Evolutionary conservation across 768 basidiomycete genomes (phyloP).

Genomic region (Boletellus ananas): DNA sequence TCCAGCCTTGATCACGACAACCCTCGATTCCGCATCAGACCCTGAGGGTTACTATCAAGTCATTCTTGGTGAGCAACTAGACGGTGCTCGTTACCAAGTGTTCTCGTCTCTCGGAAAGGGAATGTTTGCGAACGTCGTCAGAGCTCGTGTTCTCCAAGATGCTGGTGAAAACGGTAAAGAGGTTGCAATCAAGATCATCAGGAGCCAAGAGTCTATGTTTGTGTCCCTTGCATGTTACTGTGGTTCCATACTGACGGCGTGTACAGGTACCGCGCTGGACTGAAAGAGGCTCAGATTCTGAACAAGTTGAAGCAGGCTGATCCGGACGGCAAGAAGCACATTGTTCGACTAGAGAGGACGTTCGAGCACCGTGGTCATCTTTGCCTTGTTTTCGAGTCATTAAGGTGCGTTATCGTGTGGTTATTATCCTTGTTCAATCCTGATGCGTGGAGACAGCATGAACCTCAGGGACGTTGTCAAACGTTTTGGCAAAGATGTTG

Average conservation of each 20-base stretch:
- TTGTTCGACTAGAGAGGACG: slow-evolving; percentile 87
- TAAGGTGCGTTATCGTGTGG: slow-evolving; percentile 57
- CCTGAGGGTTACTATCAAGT: slow-evolving; percentile 94
- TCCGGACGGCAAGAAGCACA: slow-evolving; percentile 94
- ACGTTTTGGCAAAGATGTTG: slow-evolving; percentile 97
- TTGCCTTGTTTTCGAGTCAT: slow-evolving; percentile 91
- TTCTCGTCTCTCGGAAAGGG: slow-evolving; percentile 95
- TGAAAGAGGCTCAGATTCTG: slow-evolving; percentile 89
- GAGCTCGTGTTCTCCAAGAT: slow-evolving; percentile 78
- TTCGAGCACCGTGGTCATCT: slow-evolving; percentile 98
- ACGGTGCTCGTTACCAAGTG: slow-evolving; percentile 90
- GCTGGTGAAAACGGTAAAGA: slow-evolving; percentile 56
- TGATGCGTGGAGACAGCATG: slow-evolving; percentile 56
- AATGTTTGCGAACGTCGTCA: slow-evolving; percentile 97
- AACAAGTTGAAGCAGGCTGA: slow-evolving; percentile 85
- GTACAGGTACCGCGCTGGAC: slow-evolving; percentile 86
- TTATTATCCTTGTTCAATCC: slow-evolving; percentile 7
- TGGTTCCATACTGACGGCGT: slow-evolving; percentile 3
- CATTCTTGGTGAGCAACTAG: slow-evolving; percentile 91
- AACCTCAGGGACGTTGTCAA: slow-evolving; percentile 97
- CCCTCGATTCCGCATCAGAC: slow-evolving; percentile 88
- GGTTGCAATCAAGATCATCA: slow-evolving; percentile 96
- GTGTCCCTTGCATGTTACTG: slow-evolving; percentile 30
- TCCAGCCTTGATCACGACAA: slow-evolving; percentile 69
- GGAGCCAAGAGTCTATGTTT: slow-evolving; percentile 95